Evolutionary conservation across 1,139 yeast genomes (phyloP).

Genomic region (Hansenula anomala): DNA sequence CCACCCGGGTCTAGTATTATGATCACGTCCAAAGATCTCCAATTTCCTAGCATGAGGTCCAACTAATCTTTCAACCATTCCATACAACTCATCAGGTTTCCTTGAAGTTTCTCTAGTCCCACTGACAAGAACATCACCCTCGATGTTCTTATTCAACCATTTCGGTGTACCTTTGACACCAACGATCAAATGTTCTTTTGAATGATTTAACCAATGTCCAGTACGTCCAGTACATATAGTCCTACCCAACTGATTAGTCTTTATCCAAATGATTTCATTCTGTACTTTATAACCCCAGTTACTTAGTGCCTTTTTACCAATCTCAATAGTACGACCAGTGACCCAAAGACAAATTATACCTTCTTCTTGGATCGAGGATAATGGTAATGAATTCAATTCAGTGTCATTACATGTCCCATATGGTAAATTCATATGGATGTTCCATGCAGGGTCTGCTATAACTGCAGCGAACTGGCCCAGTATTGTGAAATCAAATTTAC

Average conservation of each 20-base stretch:
- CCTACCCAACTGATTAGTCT: slow-evolving; percentile 78
- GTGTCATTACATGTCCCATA: slow-evolving; percentile 73
- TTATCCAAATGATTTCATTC: slow-evolving; percentile 88
- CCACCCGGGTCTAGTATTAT: slow-evolving; percentile 89
- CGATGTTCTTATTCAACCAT: slow-evolving; percentile 67
- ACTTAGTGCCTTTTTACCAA: slow-evolving; percentile 70
- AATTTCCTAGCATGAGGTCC: slow-evolving; percentile 73
- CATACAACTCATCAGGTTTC: slow-evolving; percentile 87
- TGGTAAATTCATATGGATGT: slow-evolving; percentile 77
- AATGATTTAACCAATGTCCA: slow-evolving; percentile 95
- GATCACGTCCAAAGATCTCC: slow-evolving; percentile 85
- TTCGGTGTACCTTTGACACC: slow-evolving; percentile 77
- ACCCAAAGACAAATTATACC: slow-evolving; percentile 89
- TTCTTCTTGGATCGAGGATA: slow-evolving; percentile 70
- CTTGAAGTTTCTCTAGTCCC: slow-evolving; percentile 83
- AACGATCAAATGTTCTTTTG: slow-evolving; percentile 84
- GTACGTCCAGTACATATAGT: slow-evolving; percentile 95
- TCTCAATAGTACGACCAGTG: slow-evolving; percentile 87
- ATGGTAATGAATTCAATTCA: slow-evolving; percentile 62
- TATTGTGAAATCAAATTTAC: slow-evolving; percentile 59
- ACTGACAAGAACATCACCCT: slow-evolving; percentile 75
- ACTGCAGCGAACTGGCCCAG: slow-evolving; percentile 86
- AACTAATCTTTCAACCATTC: slow-evolving; percentile 78
- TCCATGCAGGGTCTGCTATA: slow-evolving; percentile 91
- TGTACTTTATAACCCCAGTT: slow-evolving; percentile 80